Base-by-base conservation (phyloP, 129 eudicot species). In the Chrysanthemum lavandulifolium region DNA sequence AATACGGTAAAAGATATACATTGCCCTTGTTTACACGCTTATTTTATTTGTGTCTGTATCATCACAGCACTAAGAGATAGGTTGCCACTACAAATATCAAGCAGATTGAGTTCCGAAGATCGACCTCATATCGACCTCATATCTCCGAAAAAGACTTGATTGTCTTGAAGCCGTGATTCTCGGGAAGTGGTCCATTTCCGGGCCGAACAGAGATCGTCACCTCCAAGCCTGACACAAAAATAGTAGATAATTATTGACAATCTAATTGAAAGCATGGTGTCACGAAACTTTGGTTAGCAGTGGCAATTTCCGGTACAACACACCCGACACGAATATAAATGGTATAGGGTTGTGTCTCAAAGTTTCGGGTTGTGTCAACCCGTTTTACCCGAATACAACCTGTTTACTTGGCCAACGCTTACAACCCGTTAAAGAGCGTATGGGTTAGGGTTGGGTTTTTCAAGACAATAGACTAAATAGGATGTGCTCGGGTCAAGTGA, bases 161-260 rank as follows among this genome's bases (percentile, higher is more conserved):
- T 5, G 97, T 88, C 84, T 59, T 79, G 75, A 88, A 88, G 2
- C 90, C 92, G 13, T 91, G 97, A 77, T 86, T 86, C 73, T 84
- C 96, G 0, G 92, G 96, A 63, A 91, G 90, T 54, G 85, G 82
- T 62, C 88, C 97, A 12, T 91, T 91, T 78, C 97, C 97, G 4
- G 97, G 92, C 61, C 97, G 80, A 65, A 91, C 73, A 27, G 96
- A 91, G 10, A 91, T 84, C 49, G 76, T 52, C 73, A 86, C 97
- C 14, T 88, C 95, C 87, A 88, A 78, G 71, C 98, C 98, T 94
- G 89, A 76, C 47, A 65, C 40, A 48, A 63, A 75, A 29, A 45
- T 9, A 40, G 52, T 19, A 55, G 61, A 40, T 40, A 0, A 54
- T 33, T 60, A 43, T 61, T 21, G 2, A 62, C 11, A 15, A 25